Base-by-base conservation (phyloP, 768 basidiomycete species). In the Termitomyces sp. region DNA sequence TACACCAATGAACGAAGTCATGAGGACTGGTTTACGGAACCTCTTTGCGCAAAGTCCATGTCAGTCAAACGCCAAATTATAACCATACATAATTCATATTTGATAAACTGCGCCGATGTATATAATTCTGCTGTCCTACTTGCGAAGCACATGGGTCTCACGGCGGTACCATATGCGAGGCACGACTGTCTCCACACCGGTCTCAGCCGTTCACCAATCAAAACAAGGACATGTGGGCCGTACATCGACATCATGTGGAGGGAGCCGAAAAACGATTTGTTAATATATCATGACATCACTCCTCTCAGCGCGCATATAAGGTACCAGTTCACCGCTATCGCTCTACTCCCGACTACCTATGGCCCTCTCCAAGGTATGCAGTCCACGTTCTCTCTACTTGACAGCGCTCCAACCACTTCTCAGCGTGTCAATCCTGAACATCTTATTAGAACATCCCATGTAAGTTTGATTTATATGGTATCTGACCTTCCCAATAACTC, bases 391-490 rank as follows among this genome's bases (percentile, higher is more conserved):
- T 3, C 30, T 44, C 11, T 6, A 38, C 43, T n/a, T 37, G 24
- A 37, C 21, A 49, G 5, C n/a, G 14, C 30, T 56, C 52, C 34
- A 44, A 50, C 14, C 47, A 58, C 32, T 45, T 51, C 50, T 40
- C 30, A 87, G 85, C 85, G 84, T 60, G 72, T 92, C 63, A 81
- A 90, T 68, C 70, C 88, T 1, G 86, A 87, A 53, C 70, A 73
- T 48, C 77, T 93, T 66, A 72, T 93, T 41, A 75, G 75, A 60
- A 71, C 81, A 38, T 69, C 85, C 21, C 76, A 74, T 66, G 87
- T 82, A 8, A 45, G 55, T 42, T 19, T n/a, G n/a, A 17, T 32
- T 1, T 19, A 3, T 7, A 15, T 14, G 17, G 24, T 2, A 5
- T 6, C 10, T 26, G n/a, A 12, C 21, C 44, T 22, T 11, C 9